Evolutionary conservation across 129 eudicot genomes (phyloP), one percentile per base, ranked within the genome.

Genomic region (Arctium lappa): DNA sequence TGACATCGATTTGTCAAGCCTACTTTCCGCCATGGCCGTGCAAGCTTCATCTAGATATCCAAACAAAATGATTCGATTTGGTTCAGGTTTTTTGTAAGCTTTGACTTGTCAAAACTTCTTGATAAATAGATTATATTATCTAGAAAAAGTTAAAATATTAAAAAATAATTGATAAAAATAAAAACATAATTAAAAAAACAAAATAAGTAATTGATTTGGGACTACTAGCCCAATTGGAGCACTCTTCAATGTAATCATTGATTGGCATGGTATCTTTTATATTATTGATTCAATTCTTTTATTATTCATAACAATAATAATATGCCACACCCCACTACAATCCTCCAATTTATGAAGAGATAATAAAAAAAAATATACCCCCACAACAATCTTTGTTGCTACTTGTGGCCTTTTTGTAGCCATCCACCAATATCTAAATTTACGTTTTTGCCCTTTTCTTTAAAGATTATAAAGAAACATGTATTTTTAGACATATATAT

Each of bases 311-410:
- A 27, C 73, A 73, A 37, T 73, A 37, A 40, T 36, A 29, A 38
- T 81, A 73, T 73, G 79, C 79, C 79, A 36, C 73, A 81, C 79
- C 79, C 84, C 84, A 73, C 84, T 81, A 73, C 65, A 36, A 73
- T 27, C 73, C 62, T 73, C 73, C 79, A 73, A 73, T 73, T 39
- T 60, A 60, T 81, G 8, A 73, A 72, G 70, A 22, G 73, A 81
- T 81, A 73, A 81, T 81, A 73, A 36, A 73, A 56, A 56, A 36
- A 56, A 38, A 72, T 3, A 65, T 69, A 39, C 48, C 69, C 73
- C 77, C 84, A 37, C 84, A 73, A 60, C 72, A 80, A 72, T 37
- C 15, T 80, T 81, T 70, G 77, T 71, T 70, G 71, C 71, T 53
- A 81, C 56, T 72, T 81, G 79, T 81, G 72, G 27, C 37, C 84